phyloP scores from a whole-genome alignment of 2,329 filamentous ascomycete species.

The Spiromastix sp. region DNA sequence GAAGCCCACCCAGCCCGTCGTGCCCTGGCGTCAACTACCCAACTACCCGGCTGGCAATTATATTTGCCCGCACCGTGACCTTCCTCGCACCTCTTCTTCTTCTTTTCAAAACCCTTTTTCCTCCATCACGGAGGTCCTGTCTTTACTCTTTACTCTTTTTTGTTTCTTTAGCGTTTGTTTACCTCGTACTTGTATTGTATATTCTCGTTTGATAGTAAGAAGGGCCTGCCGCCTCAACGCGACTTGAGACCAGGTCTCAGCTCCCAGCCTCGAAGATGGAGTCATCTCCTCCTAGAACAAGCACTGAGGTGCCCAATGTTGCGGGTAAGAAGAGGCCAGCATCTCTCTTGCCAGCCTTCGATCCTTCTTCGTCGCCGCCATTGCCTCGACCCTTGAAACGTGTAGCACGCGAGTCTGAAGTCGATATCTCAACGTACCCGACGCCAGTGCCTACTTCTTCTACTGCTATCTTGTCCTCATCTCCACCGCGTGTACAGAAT shows the following conservation, averaged over 20 bases:
- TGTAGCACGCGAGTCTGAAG: slow-evolving; percentile 33
- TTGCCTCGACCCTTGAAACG: slow-evolving; percentile 39
- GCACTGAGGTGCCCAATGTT: slow-evolving; percentile 20
- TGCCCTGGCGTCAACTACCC: slow-evolving; percentile 3
- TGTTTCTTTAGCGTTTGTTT: slow-evolving; percentile 1
- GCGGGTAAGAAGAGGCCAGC: slow-evolving; percentile 38
- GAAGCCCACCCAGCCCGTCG: slow-evolving; percentile 2
- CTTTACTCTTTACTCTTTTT: slow-evolving; percentile 2
- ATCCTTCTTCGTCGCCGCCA: slow-evolving; percentile 39
- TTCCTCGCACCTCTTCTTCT: background rate
- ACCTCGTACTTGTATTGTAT: background rate
- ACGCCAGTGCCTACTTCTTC: slow-evolving; percentile 91
- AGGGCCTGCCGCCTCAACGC: slow-evolving; percentile 6
- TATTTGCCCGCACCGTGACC: slow-evolving; percentile 1
- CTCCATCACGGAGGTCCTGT: background rate
- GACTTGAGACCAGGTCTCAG: no score
- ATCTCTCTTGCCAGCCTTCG: slow-evolving; percentile 39
- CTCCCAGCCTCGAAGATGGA: slow-evolving; percentile 31
- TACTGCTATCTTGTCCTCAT: slow-evolving; percentile 81
- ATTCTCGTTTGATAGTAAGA: no score
- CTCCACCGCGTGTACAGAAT: slow-evolving; percentile 51
- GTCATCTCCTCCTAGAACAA: slow-evolving; percentile 28
- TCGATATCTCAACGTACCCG: slow-evolving; percentile 58
- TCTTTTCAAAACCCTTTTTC: background rate
- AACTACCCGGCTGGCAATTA: background rate